Conservation (phyloP, 768 basidiomycete genomes). For the Kwoniella europaea region DNA sequence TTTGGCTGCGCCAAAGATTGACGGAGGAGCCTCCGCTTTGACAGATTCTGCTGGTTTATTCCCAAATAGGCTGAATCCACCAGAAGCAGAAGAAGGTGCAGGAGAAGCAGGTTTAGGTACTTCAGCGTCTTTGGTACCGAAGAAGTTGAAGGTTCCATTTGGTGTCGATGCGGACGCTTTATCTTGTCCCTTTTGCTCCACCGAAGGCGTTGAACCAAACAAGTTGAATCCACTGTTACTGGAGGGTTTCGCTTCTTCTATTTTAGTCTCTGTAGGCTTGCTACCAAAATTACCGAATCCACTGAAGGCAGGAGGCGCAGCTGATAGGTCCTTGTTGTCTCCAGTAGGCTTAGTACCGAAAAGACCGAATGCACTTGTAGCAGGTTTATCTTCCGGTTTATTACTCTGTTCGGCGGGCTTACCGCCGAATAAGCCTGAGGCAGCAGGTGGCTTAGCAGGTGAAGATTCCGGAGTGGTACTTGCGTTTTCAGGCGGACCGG, state of each 20-base stretch:
- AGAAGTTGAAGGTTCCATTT: slow-evolving; percentile 15
- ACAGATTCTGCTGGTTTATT: slow-evolving; percentile 3
- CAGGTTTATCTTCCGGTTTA: not conserved
- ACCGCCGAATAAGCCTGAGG: not conserved
- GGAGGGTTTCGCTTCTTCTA: not conserved
- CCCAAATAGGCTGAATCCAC: slow-evolving; percentile 24
- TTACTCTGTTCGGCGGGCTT: slow-evolving; percentile 1
- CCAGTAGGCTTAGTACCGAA: slow-evolving; percentile 21
- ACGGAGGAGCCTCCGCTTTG: slow-evolving; percentile 4
- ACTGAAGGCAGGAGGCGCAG: slow-evolving; percentile 7
- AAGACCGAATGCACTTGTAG: slow-evolving; percentile 15
- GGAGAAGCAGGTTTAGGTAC: not conserved
- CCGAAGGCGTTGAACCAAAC: slow-evolving; percentile 1
- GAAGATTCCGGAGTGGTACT: slow-evolving; percentile 35
- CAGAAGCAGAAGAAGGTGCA: not conserved
- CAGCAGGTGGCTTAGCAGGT: slow-evolving; percentile 27
- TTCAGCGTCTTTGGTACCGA: slow-evolving; percentile 15
- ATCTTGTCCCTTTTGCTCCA: not conserved
- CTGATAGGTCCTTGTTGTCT: not conserved
- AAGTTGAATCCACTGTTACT: slow-evolving; percentile 2
- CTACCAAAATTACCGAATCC: not conserved
- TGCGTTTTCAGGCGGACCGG: slow-evolving; percentile 36
- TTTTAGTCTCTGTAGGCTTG: not conserved
- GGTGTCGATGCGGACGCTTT: not conserved
- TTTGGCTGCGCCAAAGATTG: slow-evolving; percentile 10